Evolutionary conservation across 495 filamentous ascomycete species (phyloP), one percentile per base, ranked within the genome.

Genomic region (Pyronema omphalodes): DNA sequence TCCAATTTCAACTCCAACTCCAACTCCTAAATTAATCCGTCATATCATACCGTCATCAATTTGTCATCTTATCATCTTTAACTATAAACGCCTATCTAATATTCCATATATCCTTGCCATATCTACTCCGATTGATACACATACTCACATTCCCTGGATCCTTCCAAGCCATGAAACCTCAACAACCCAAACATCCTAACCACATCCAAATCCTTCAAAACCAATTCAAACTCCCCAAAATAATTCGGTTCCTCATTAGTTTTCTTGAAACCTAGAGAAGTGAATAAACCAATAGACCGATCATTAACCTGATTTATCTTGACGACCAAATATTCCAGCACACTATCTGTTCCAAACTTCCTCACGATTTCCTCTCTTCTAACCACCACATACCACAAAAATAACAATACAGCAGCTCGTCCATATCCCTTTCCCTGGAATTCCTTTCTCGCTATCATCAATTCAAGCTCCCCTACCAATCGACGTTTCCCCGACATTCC

Each of bases 401-500:
- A 88, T 0, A 77, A 64, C 15, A 76, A 53, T n/a, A 91, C 69
- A 3, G 79, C 74, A 0, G 76, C 77, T 41, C 75, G 67, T 0
- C 88, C 88, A 15, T 78, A 71, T 0, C 88, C 88, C 9, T 67
- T 67, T 0, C 82, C 68, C 49, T 81, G 81, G 14, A 76, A 69
- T 1, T 58, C 46, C 15, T 71, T 69, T 9, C 69, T 66, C 1
- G 88, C 88, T 52, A 94, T 82, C 88, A 94, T 94, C 55, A 94
- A 74, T 69, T 93, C 86, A 41, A 94, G 65, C 56, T 94, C 88
- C 15, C 84, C 88, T 17, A 81, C 64, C 37, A 79, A 64, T 11
- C 66, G 57, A 6, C 65, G 58, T 0, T 61, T 61, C 9, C 69
- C 70, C 3, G 64, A 63, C 0, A 74, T 67, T 1, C 70, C 71